A percentile compares a stretch with the other conserved stretches of the same genome.
Evolutionary conservation across 2,329 filamentous ascomycete species (phyloP).

Genomic region (Neonectria ditissima): DNA sequence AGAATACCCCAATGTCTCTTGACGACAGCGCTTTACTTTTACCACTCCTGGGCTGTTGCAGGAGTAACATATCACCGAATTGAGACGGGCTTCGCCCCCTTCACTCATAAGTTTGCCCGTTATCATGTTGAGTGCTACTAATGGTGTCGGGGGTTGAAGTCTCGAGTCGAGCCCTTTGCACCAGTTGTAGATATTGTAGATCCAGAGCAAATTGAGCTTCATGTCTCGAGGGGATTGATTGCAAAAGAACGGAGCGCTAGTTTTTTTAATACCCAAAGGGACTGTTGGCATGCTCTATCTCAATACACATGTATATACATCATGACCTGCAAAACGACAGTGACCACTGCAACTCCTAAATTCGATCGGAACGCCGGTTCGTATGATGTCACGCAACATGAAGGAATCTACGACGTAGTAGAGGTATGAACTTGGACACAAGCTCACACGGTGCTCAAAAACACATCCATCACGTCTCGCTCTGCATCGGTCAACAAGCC

Average conservation of each 20-base stretch:
- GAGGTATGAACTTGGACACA: not conserved
- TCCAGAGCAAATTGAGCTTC: not conserved
- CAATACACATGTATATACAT: not conserved
- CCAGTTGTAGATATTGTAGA: no score
- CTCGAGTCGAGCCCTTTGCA: no score
- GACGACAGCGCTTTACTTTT: constrained; percentile 31
- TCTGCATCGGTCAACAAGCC: constrained; percentile 38
- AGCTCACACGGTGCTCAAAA: not conserved
- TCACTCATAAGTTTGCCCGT: constrained; percentile 5
- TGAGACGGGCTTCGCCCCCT: constrained; percentile 16
- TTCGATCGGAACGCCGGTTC: not conserved
- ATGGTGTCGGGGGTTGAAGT: no score
- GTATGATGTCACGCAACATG: not conserved
- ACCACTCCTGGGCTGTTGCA: constrained; percentile 5
- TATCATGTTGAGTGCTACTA: not conserved
- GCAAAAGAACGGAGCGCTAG: not conserved
- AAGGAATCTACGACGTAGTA: not conserved
- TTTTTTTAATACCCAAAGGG: not conserved
- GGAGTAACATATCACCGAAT: constrained; percentile 22
- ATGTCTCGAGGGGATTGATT: not conserved
- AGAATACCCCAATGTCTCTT: constrained; percentile 45
- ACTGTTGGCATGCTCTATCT: not conserved
- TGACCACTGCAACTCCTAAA: not conserved
- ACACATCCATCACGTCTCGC: constrained; percentile 32
- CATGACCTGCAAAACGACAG: not conserved